Evolutionary conservation across 148 eudicot species (phyloP).

Genomic region (Silene conica): DNA sequence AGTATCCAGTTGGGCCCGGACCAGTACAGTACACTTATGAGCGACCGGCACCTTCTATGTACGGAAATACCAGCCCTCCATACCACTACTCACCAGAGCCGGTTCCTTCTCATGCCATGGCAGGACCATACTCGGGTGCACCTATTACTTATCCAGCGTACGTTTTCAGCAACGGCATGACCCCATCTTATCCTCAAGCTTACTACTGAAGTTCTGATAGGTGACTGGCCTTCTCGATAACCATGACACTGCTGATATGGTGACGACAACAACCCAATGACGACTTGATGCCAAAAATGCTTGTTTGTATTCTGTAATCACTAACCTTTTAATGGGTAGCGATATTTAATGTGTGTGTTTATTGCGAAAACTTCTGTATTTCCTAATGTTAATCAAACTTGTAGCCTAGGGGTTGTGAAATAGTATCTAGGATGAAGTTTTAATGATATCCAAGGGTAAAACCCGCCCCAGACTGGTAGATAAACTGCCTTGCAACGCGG

Average conservation of each 20-base stretch:
- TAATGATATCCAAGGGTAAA: constrained; percentile 28
- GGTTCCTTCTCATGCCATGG: constrained; percentile 41
- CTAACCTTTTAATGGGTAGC: constrained; percentile 84
- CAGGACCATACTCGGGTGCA: constrained; percentile 62
- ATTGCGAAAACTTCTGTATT: constrained; percentile 31
- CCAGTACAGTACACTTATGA: constrained; percentile 51
- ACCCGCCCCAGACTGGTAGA: constrained; percentile 24
- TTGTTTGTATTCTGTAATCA: constrained; percentile 76
- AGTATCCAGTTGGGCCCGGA: constrained; percentile 60
- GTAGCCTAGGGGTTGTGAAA: constrained; percentile 32
- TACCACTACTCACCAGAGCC: constrained; percentile 84
- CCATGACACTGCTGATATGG: constrained; percentile 60
- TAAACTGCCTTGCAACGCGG: constrained; percentile 14
- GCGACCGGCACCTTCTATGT: constrained; percentile 28
- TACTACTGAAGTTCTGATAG: constrained; percentile 56
- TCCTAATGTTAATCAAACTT: constrained; percentile 36
- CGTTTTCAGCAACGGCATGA: constrained; percentile 64
- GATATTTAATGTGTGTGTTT: constrained; percentile 52
- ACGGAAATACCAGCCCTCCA: constrained; percentile 48
- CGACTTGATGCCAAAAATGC: constrained; percentile 30
- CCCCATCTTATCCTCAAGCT: constrained; percentile 70
- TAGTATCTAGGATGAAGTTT: constrained; percentile 34
- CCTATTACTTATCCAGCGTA: constrained; percentile 69
- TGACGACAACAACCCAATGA: constrained; percentile 43
- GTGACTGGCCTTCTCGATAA: constrained; percentile 45